Evolutionary conservation across 805 yeast genomes (phyloP), one percentile per base, ranked within the genome.

Genomic region (Nakazawaea holstii): DNA sequence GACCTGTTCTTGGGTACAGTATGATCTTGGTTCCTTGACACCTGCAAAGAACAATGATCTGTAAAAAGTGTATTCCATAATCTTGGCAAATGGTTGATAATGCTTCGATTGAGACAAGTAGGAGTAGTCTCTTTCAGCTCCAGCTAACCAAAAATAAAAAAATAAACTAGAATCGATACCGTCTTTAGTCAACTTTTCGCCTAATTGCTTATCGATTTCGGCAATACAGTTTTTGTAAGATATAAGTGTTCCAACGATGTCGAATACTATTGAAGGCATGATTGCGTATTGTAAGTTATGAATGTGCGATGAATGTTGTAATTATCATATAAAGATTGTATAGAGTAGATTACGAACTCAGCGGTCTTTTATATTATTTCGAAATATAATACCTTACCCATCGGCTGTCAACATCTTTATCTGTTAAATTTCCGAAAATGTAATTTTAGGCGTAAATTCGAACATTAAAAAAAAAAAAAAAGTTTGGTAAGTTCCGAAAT

Each of bases 221-320:
- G 46, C 54, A 29, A 59, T 57, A 36, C 51, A 52, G 14, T 53
- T 55, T 43, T 58, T 57, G 39, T 59, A 59, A 1, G 60, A 53
- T 39, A 59, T 58, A 44, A 61, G 57, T n/a, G 63, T 59, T 43
- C 63, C 63, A 20, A 59, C 62, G 24, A 59, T 58, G 44, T 59
- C 63, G 50, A 59, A 59, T 24, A 59, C 59, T 36, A 59, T 56
- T 44, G 59, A 59, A 36, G 63, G 63, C 63, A 59, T 59, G 37
- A 29, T 47, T 29, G 13, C n/a, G n/a, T n/a, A n/a, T n/a, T n/a
- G n/a, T n/a, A n/a, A n/a, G n/a, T n/a, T n/a, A n/a, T n/a, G n/a
- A n/a, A n/a, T n/a, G n/a, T n/a, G n/a, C n/a, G n/a, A n/a, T n/a
- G n/a, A n/a, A n/a, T n/a, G n/a, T n/a, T n/a, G n/a, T n/a, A n/a